Evolutionary conservation across 1,284 basidiomycete species (phyloP).

Genomic region (Anthracocystis panici-leucophaei): DNA sequence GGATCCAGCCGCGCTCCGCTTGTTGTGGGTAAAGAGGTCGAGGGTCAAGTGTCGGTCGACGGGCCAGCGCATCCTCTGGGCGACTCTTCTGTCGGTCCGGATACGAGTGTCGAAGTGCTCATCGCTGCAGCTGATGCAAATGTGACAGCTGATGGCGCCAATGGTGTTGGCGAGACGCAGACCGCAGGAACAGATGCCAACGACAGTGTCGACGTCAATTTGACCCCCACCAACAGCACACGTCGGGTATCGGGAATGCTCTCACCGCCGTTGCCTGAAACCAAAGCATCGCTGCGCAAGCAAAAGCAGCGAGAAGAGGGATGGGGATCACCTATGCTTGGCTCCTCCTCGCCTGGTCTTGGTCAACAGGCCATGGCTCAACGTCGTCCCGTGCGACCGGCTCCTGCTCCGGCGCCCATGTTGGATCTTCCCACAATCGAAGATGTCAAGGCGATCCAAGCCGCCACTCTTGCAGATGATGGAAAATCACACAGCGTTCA

Average conservation of each 20-base stretch:
- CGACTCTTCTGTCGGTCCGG: conserved; percentile 28
- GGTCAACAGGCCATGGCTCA: conserved; percentile 4
- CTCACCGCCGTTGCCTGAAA: conserved; percentile 42
- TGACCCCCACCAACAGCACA: conserved; percentile 44
- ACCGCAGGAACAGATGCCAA: not conserved
- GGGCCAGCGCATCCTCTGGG: conserved; percentile 45
- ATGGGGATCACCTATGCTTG: conserved; percentile 38
- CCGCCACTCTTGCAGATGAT: conserved; percentile 54
- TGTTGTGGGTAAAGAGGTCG: conserved; percentile 24
- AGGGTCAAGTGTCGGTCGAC: conserved; percentile 30
- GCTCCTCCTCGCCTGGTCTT: conserved; percentile 4
- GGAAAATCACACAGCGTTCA: conserved; percentile 50
- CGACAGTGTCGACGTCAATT: conserved; percentile 19
- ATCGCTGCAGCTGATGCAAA: conserved; percentile 26
- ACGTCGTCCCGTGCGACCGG: conserved; percentile 29
- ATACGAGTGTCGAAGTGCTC: conserved; percentile 35
- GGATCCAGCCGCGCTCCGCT: conserved; percentile 14
- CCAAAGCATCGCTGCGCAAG: conserved; percentile 53
- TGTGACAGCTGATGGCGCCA: conserved; percentile 1
- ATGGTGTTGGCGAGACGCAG: not conserved
- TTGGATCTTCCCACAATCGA: conserved; percentile 67
- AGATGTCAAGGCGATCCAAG: conserved; percentile 65
- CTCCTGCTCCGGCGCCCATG: conserved; percentile 56
- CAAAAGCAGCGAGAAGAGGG: conserved; percentile 59
- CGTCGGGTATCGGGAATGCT: conserved; percentile 36